Evolutionary conservation across 208 protist genomes (phyloP), one percentile per base, ranked within the genome.

Genomic region (Tritrichomonas musculus): DNA sequence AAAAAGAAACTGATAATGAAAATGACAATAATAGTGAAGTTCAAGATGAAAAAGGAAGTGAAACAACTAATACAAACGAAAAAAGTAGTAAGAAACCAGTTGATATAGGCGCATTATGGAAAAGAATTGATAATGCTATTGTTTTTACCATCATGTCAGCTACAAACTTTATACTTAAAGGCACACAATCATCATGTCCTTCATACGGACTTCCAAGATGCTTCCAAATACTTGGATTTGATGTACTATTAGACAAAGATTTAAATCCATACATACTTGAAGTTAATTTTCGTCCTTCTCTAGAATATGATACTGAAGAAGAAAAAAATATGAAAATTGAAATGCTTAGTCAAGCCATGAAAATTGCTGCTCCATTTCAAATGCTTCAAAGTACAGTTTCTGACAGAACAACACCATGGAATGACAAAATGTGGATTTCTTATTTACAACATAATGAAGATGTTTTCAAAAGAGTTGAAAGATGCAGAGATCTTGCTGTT

Each of bases 141-240:
- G 44, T 49, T n/a, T 36, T 88, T 30, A 88, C 77, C 27, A 47
- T 88, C 1, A 57, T 88, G 13, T 88, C 77, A 41, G 47, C 47
- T 39, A 47, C 17, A 0, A 53, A 53, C 39, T 88, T 57, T 36
- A 53, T 88, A 27, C 33, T 49, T 9, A 88, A 88, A 88, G 77
- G 27, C 1, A 47, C n/a, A 39, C 47, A 88, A 22, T 11, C 33
- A 39, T 33, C 33, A 27, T 88, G 77, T 57, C 41, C 41, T 33
- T 39, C 77, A 57, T 57, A 88, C 27, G 41, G 41, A 0, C 47
- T 57, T 60, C 41, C 41, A 17, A 0, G 77, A 39, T 98, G 97
- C 95, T 98, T 98, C 94, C 97, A 99, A 95, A 95, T 99, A 17
- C 96, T 98, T 49, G 98, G 98, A 25, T 98, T 99, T 94, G 98